phyloP scores from a whole-genome alignment of 192 early-diverging fungal genomes.

The Radiomyces spectabilis region DNA sequence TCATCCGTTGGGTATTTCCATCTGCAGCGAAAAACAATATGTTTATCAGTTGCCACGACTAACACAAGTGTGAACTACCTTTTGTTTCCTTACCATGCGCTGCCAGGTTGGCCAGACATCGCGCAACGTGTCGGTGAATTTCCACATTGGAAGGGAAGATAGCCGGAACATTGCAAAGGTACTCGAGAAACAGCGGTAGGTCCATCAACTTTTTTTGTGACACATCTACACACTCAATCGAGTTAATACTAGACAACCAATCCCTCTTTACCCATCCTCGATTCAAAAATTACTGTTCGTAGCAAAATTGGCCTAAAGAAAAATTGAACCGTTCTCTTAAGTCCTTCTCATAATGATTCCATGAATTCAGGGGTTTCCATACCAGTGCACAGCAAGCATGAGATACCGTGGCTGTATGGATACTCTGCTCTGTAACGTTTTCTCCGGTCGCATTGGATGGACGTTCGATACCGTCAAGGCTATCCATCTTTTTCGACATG shows the following conservation, averaged over 20 bases:
- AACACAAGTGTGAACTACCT: neutral
- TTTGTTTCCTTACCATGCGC: conserved; percentile 34
- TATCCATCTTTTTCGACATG: too few relatives aligned
- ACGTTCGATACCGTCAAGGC: too few relatives aligned
- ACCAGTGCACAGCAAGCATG: conserved; percentile 49
- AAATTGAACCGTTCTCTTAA: neutral
- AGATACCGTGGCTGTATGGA: conserved; percentile 30
- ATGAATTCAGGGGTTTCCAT: too few relatives aligned
- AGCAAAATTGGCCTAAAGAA: conserved; percentile 43
- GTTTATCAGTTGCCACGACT: neutral
- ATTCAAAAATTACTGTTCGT: conserved; percentile 36
- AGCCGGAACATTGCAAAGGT: conserved; percentile 34
- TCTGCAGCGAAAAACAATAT: conserved; percentile 6
- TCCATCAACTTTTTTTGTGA: conserved; percentile 42
- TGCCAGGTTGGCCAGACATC: conserved; percentile 45
- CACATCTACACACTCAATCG: conserved; percentile 24
- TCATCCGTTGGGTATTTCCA: conserved; percentile 12
- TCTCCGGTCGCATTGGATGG: neutral
- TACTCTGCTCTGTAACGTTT: conserved; percentile 1
- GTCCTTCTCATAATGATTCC: too few relatives aligned
- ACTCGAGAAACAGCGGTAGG: conserved; percentile 35
- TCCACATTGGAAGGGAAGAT: conserved; percentile 33
- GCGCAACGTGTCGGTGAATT: conserved; percentile 49
- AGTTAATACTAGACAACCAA: too few relatives aligned
- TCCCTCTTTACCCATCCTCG: too few relatives aligned